phyloP scores from a whole-genome alignment of 2,329 filamentous ascomycete genomes.

The Fusarium guadeloupense region DNA sequence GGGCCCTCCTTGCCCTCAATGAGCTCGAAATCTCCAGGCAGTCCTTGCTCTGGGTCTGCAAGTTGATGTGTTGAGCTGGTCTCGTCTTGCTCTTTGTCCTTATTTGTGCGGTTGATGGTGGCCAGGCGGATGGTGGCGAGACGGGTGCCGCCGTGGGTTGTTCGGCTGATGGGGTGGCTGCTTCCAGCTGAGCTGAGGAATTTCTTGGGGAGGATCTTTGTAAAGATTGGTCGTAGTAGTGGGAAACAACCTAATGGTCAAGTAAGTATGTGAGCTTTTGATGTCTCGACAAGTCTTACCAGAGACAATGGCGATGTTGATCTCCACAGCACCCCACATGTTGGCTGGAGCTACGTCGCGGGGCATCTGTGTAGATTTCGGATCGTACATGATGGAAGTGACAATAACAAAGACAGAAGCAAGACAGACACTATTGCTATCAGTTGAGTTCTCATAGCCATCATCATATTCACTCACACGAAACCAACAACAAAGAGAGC shows the following conservation, averaged over 20 bases:
- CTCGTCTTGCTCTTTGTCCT: constrained; percentile 34
- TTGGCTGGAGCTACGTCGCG: constrained; percentile 28
- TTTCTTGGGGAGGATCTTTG: constrained; percentile 30
- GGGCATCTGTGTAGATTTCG: constrained; percentile 33
- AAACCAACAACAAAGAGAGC: constrained; percentile 44
- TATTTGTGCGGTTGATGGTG: constrained; percentile 32
- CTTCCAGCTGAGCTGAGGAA: constrained; percentile 37
- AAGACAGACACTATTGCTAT: constrained; percentile 25
- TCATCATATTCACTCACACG: constrained; percentile 32
- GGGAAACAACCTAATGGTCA: constrained; percentile 30
- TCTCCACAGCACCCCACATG: constrained; percentile 35
- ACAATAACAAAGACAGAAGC: constrained; percentile 31
- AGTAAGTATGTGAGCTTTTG: neutral
- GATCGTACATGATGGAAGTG: constrained; percentile 25
- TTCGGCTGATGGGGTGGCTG: constrained; percentile 36
- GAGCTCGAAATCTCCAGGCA: constrained; percentile 25
- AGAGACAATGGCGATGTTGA: constrained; percentile 39
- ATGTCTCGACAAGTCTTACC: neutral
- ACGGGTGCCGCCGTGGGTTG: neutral
- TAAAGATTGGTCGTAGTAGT: constrained; percentile 37
- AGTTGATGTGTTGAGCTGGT: constrained; percentile 38
- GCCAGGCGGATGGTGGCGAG: constrained; percentile 22
- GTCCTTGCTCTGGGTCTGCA: constrained; percentile 27
- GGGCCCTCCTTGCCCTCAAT: constrained; percentile 11
- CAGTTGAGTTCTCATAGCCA: neutral